Conservation (phyloP, 164 flowering plant genomes). For the Macadamia tetraphylla region DNA sequence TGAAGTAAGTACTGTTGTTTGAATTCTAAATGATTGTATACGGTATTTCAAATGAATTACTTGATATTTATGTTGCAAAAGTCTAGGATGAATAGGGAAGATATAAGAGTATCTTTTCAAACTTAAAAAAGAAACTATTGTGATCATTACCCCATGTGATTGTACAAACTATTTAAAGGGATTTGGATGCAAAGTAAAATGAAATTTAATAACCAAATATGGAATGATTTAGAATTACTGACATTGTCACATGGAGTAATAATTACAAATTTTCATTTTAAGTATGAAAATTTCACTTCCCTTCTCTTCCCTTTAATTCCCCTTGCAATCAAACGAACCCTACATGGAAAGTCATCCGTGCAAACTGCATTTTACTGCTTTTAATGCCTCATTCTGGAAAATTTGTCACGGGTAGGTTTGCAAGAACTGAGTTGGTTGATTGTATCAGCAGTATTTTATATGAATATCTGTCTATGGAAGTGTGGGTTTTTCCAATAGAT, state of each 20-base stretch:
- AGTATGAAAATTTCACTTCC: no score
- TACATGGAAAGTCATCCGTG: no score
- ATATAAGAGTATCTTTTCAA: constrained; percentile 10
- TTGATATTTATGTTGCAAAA: constrained; percentile 41
- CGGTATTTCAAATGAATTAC: constrained; percentile 71
- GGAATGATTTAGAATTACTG: no score
- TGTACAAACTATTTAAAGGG: no score
- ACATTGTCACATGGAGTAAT: no score
- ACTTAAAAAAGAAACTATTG: no score
- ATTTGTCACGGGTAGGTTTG: constrained; percentile 19
- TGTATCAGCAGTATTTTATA: constrained; percentile 76
- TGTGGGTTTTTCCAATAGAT: constrained; percentile 79
- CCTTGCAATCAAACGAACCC: no score
- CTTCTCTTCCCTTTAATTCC: no score
- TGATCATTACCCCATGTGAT: no score
- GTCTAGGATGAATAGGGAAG: constrained; percentile 22
- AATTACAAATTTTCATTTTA: no score
- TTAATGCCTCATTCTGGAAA: constrained; percentile 38
- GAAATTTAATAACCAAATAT: no score
- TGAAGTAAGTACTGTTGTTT: constrained; percentile 79
- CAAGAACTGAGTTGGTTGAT: constrained; percentile 48
- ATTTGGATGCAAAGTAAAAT: no score
- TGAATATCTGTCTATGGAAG: constrained; percentile 78
- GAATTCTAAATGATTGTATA: constrained; percentile 76
- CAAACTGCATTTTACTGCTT: constrained; percentile 13